Evolutionary conservation across 768 basidiomycete species (phyloP).

Genomic region (Trametes meyenii): DNA sequence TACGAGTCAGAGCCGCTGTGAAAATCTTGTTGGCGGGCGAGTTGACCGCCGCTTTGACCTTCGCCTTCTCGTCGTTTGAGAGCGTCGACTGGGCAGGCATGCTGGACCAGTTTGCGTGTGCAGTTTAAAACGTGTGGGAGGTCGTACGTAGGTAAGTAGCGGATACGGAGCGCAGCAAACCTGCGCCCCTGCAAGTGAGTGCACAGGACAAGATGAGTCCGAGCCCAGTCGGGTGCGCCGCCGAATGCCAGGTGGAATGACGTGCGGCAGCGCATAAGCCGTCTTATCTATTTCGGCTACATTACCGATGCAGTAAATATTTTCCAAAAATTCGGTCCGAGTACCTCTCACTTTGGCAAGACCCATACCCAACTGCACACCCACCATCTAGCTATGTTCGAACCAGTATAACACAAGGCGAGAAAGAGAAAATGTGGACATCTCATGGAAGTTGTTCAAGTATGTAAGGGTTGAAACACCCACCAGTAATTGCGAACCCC

Average conservation of each 20-base stretch:
- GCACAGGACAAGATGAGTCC: constrained; percentile 15
- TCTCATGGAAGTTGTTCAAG: too few relatives aligned
- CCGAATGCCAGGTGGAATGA: constrained; percentile 7
- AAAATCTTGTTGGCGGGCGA: constrained; percentile 69
- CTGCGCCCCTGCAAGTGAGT: constrained; percentile 14
- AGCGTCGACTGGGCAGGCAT: constrained; percentile 81
- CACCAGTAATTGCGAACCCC: too few relatives aligned
- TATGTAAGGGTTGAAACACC: not conserved
- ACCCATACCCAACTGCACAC: too few relatives aligned
- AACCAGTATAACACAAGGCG: too few relatives aligned
- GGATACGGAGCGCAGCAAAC: constrained; percentile 16
- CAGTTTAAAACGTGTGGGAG: not conserved
- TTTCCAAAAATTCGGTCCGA: too few relatives aligned
- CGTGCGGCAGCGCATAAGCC: not conserved
- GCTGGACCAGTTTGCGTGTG: not conserved
- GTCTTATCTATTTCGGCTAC: constrained; percentile 9
- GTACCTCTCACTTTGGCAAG: too few relatives aligned
- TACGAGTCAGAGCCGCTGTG: constrained; percentile 78
- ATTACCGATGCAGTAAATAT: not conserved
- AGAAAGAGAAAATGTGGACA: too few relatives aligned
- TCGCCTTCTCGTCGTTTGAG: constrained; percentile 73
- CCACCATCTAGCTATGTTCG: too few relatives aligned
- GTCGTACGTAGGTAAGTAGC: not conserved
- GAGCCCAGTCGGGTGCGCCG: not conserved
- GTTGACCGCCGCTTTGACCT: constrained; percentile 67